Conservation (phyloP, 148 eudicot genomes). For the Fagopyrum esculentum region DNA sequence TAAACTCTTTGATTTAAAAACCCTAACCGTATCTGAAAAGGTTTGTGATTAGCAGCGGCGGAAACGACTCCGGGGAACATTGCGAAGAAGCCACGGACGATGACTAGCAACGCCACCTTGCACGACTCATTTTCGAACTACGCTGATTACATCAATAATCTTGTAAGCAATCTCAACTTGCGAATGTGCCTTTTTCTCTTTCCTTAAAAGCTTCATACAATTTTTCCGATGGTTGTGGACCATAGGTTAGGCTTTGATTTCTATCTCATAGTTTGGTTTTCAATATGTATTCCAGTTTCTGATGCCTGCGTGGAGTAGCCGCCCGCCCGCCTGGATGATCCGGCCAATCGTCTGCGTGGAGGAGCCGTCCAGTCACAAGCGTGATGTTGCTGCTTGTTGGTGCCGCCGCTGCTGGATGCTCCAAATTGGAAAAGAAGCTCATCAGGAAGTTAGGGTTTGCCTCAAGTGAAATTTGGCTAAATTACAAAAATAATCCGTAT, state of each 20-base stretch:
- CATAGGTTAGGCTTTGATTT: neutral
- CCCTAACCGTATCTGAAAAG: neutral
- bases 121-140: conserved; percentile 50
- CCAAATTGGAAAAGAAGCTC: no score
- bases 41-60: conserved; percentile 24
- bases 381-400: no score
- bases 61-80: conserved; percentile 36
- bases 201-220: neutral
- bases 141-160: conserved; percentile 67
- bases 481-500: no score
- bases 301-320: neutral
- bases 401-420: no score
- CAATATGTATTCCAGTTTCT: neutral
- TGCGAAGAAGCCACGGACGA: conserved; percentile 58
- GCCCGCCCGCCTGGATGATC: no score
- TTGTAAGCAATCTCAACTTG: conserved; percentile 29
- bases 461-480: no score
- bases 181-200: neutral
- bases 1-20: neutral
- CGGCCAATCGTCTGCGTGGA: no score
- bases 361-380: no score
- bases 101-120: conserved; percentile 45
- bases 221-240: neutral
- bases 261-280: neutral
- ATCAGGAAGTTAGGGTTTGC: no score